Conservation (phyloP, 176 grass and related monocot genomes). For the Oryza meridionalis region DNA sequence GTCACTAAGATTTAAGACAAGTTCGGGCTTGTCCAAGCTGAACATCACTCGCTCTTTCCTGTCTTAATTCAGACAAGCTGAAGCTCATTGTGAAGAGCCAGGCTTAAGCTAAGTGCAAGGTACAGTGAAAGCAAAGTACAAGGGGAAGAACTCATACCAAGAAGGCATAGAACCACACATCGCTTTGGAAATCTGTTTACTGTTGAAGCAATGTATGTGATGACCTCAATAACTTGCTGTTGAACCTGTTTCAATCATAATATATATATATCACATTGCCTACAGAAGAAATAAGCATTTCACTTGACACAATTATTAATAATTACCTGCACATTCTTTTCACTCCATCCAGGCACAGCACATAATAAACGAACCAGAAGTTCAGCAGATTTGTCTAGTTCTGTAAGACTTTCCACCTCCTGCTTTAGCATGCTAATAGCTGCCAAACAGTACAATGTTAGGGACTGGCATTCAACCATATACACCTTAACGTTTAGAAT, state of each 20-base stretch:
- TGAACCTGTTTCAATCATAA: conserved; percentile 82
- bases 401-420: conserved; percentile 79
- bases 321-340: conserved; percentile 97
- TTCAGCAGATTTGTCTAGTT: conserved; percentile 83
- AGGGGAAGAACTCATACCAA: conserved; percentile 56
- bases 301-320: conserved; percentile 25
- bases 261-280: conserved; percentile 14
- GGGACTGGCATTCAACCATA: not conserved
- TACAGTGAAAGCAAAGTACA: not conserved
- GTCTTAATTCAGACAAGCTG: not conserved
- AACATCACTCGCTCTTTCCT: not conserved
- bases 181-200: conserved; percentile 90
- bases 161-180: conserved; percentile 85
- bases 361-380: conserved; percentile 89
- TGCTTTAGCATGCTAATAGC: conserved; percentile 83
- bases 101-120: not conserved
- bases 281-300: conserved; percentile 29
- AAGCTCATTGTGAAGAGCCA: not conserved
- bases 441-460: conserved; percentile 51
- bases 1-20: not conserved
- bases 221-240: conserved; percentile 91
- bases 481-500: not conserved
- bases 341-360: conserved; percentile 92
- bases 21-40: not conserved
- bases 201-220: conserved; percentile 74